phyloP scores from a whole-genome alignment of 1,284 basidiomycete genomes.

The Boletus semigastroideus region DNA sequence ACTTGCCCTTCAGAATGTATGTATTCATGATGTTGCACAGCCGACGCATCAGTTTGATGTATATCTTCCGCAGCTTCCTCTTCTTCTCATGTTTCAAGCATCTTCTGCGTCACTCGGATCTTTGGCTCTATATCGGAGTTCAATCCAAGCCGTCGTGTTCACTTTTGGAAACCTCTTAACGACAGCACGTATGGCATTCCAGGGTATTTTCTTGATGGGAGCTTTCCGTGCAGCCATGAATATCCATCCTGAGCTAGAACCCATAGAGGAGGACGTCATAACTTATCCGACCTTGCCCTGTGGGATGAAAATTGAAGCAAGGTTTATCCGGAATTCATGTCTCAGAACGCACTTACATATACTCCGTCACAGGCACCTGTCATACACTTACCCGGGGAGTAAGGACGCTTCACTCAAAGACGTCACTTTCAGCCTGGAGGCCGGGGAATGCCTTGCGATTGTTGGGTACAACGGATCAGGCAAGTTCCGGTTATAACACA shows the following conservation, averaged over 20 bases:
- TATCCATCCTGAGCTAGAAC: slow-evolving; percentile 65
- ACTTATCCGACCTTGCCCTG: slow-evolving; percentile 45
- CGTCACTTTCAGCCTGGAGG: slow-evolving; percentile 64
- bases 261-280: slow-evolving; percentile 48
- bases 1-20: slow-evolving; percentile 65
- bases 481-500: slow-evolving; percentile 32
- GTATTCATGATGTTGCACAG: slow-evolving; percentile 23
- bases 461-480: slow-evolving; percentile 83
- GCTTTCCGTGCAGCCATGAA: slow-evolving; percentile 75
- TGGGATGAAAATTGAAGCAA: slow-evolving; percentile 70
- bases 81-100: slow-evolving; percentile 66
- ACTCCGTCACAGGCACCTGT: slow-evolving; percentile 51
- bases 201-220: slow-evolving; percentile 78
- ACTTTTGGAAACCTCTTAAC: slow-evolving; percentile 59
- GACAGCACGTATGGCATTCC: slow-evolving; percentile 68
- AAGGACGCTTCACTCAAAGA: slow-evolving; percentile 62
- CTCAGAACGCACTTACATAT: slow-evolving; percentile 6
- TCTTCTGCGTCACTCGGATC: slow-evolving; percentile 75
- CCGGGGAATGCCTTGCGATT: slow-evolving; percentile 79
- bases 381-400: slow-evolving; percentile 75
- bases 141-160: slow-evolving; percentile 68
- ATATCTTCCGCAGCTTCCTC: slow-evolving; percentile 55
- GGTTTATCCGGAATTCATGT: slow-evolving; percentile 39
- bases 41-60: slow-evolving; percentile 11
- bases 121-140: slow-evolving; percentile 71